Evolutionary conservation across 2,329 filamentous ascomycete species (phyloP).

Genomic region (Scytalidium sp.): DNA sequence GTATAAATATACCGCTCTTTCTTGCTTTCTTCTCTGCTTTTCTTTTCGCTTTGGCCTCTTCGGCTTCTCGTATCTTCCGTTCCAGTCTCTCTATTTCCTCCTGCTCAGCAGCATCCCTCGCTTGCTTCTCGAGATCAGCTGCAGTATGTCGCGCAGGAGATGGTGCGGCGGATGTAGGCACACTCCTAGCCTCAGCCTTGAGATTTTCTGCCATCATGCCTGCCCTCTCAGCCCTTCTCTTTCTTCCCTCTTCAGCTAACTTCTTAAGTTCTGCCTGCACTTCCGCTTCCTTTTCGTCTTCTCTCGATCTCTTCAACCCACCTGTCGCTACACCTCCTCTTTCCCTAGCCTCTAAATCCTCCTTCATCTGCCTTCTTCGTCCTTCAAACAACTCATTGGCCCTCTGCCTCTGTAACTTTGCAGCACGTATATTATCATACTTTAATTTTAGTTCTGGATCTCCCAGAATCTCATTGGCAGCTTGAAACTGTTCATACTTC

Average conservation of each 20-base stretch:
- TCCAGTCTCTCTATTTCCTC: conserved; percentile 43
- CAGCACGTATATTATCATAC: conserved; percentile 76
- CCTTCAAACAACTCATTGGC: conserved; percentile 73
- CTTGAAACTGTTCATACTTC: conserved; percentile 82
- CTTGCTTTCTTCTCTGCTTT: conserved; percentile 35
- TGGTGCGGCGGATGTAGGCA: conserved; percentile 6
- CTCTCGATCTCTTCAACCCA: conserved; percentile 58
- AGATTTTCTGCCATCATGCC: conserved; percentile 31
- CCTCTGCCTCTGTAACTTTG: conserved; percentile 64
- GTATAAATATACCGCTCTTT: conserved; percentile 29
- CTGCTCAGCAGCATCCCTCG: conserved; percentile 25
- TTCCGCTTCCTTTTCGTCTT: conserved; percentile 35
- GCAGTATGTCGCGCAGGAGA: conserved; percentile 15
- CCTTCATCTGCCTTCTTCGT: conserved; percentile 72
- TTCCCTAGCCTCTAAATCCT: conserved; percentile 81
- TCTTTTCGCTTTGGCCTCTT: conserved; percentile 33
- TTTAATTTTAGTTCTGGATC: conserved; percentile 67
- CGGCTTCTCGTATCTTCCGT: conserved; percentile 36
- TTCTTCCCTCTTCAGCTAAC: conserved; percentile 50
- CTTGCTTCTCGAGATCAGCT: conserved; percentile 10
- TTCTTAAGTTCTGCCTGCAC: conserved; percentile 50
- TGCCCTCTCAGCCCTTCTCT: conserved; percentile 45
- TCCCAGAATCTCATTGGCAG: conserved; percentile 80
- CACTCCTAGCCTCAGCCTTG: conserved; percentile 1
- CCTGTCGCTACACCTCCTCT: conserved; percentile 42